Percentiles rank a stretch among this genome's conserved stretches.
Conservation (phyloP, 139 green algal species). For the Volvox reticuliferus region DNA sequence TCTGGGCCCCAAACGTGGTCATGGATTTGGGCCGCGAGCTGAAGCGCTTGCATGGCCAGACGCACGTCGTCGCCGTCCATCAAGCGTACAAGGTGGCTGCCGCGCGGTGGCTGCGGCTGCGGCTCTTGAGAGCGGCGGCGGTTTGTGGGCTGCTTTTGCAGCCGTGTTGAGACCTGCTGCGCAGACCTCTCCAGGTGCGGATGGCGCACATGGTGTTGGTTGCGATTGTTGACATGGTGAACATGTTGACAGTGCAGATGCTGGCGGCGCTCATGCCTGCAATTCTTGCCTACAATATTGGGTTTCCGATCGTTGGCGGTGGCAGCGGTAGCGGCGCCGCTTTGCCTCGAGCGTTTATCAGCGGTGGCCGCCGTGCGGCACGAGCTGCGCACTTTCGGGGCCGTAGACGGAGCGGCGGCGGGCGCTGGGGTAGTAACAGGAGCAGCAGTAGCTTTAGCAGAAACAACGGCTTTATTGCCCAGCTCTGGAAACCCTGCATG, state of each 20-base stretch:
- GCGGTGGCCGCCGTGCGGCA: no score
- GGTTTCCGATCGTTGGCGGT: no score
- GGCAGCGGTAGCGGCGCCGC: no score
- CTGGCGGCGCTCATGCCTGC: no score
- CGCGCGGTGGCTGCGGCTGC: not conserved
- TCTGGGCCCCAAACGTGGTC: not conserved
- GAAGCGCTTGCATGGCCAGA: not conserved
- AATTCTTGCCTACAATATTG: no score
- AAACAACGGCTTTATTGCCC: no score
- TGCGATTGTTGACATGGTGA: not conserved
- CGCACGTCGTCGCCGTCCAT: constrained; percentile 1
- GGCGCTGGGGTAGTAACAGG: no score
- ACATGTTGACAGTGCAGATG: not conserved
- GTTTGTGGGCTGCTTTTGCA: not conserved
- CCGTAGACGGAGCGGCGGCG: no score
- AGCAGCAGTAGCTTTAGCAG: no score
- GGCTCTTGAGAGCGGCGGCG: not conserved
- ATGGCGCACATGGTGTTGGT: not conserved
- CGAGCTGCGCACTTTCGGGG: no score
- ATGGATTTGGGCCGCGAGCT: constrained; percentile 17
- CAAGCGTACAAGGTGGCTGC: not conserved
- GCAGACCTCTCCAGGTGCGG: not conserved
- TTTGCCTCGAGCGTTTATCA: no score
- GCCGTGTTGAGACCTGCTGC: not conserved
- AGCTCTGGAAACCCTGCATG: not conserved